Conservation (phyloP, 805 yeast species). For the Lipomyces chichibuensis region DNA sequence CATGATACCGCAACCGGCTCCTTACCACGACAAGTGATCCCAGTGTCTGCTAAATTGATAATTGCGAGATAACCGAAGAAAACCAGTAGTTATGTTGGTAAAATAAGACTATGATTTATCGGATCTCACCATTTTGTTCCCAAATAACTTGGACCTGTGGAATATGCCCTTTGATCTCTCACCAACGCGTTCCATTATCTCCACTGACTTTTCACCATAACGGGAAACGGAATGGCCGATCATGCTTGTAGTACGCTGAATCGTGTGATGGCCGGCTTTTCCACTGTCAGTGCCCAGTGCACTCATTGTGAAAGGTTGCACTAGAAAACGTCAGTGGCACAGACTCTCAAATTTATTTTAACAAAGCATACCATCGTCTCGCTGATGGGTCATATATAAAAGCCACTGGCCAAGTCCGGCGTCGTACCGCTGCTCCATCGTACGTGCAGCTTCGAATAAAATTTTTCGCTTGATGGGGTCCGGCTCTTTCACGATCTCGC, state of each 20-base stretch:
- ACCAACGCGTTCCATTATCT: slow-evolving; percentile 29
- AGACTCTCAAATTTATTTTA: background rate
- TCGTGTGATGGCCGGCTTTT: background rate
- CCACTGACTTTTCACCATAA: slow-evolving; percentile 24
- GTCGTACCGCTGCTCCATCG: slow-evolving; percentile 15
- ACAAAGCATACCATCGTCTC: slow-evolving; percentile 21
- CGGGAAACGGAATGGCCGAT: slow-evolving; percentile 24
- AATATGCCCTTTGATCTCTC: slow-evolving; percentile 26
- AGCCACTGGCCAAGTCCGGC: slow-evolving; percentile 28
- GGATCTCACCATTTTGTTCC: slow-evolving; percentile 18
- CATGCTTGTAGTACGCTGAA: slow-evolving; percentile 28
- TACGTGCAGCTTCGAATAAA: slow-evolving; percentile 22
- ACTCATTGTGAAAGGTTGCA: slow-evolving; percentile 10
- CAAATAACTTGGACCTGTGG: slow-evolving; percentile 16
- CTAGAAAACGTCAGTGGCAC: slow-evolving; percentile 11
- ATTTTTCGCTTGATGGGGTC: slow-evolving; percentile 13
- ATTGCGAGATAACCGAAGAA: background rate
- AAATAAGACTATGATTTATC: slow-evolving; percentile 9
- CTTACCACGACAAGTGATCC: background rate
- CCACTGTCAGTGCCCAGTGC: background rate
- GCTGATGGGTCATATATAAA: slow-evolving; percentile 25
- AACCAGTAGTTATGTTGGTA: background rate
- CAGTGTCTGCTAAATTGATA: background rate
- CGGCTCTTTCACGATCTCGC: slow-evolving; percentile 14
- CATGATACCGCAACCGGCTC: background rate